Percentiles rank a stretch among this genome's conserved stretches.
These are phyloP conservation scores for Heteromeles arbutifolia DNA, from an alignment of 306 rosid genomes.

Conservation along the genomic window DNA sequence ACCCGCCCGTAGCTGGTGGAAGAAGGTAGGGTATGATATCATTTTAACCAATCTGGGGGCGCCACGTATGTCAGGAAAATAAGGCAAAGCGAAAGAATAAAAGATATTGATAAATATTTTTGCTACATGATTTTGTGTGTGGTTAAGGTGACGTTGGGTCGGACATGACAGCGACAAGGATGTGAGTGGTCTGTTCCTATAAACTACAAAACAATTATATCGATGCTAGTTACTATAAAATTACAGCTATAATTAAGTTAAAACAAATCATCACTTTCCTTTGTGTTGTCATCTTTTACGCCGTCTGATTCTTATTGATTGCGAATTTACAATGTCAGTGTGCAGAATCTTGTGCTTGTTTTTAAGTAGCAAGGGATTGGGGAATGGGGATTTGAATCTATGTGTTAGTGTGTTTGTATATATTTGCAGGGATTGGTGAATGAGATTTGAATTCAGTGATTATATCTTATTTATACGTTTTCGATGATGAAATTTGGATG, in stretches of 20 bases:
- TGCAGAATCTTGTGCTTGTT: background rate
- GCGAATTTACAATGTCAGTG: no score
- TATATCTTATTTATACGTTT: no score
- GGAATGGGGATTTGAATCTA: no score
- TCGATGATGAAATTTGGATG: no score
- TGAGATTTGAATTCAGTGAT: no score
- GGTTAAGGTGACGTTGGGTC: slow-evolving; percentile 54
- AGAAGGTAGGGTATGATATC: slow-evolving; percentile 28
- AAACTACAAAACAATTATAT: background rate
- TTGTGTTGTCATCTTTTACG: background rate
- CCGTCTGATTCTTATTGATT: background rate
- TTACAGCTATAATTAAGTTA: background rate
- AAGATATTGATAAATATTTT: slow-evolving; percentile 31
- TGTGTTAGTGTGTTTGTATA: no score
- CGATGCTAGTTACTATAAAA: no score
- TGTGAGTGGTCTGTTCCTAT: slow-evolving; percentile 31
- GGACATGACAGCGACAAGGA: slow-evolving; percentile 30
- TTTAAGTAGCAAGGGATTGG: no score
- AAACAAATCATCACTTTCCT: background rate
- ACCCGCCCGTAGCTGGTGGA: slow-evolving; percentile 23
- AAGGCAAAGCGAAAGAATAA: background rate
- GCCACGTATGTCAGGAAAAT: slow-evolving; percentile 16
- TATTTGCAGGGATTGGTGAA: no score
- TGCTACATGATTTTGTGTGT: slow-evolving; percentile 27
- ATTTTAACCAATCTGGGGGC: background rate